These are phyloP conservation scores for Clonostachys byssicola DNA, from an alignment of 2,329 filamentous ascomycete species.

Conservation along the genomic window DNA sequence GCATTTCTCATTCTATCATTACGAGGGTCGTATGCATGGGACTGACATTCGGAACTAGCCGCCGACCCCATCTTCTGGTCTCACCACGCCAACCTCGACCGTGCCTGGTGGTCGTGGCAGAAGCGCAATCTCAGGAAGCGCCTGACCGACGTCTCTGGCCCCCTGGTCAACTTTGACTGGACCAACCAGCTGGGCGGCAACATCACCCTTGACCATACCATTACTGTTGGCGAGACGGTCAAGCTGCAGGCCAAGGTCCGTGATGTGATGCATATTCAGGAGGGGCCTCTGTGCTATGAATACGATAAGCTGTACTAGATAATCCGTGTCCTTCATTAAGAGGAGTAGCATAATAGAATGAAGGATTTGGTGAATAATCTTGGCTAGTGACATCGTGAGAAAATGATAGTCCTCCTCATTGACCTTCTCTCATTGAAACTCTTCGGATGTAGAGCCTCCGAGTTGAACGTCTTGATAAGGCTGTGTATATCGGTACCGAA, in stretches of 20 bases:
- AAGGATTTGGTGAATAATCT: too few relatives aligned
- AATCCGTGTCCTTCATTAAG: too few relatives aligned
- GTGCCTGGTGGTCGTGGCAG: slow-evolving; percentile 12
- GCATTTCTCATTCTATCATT: background rate
- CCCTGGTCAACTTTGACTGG: background rate
- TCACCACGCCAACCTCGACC: slow-evolving; percentile 11
- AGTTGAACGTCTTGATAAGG: too few relatives aligned
- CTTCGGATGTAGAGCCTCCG: too few relatives aligned
- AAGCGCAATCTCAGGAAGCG: slow-evolving; percentile 2
- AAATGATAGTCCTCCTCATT: too few relatives aligned
- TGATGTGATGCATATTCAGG: background rate
- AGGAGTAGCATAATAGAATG: too few relatives aligned
- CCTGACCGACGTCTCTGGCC: background rate
- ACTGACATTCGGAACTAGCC: background rate
- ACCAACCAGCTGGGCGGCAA: background rate
- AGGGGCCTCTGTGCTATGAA: too few relatives aligned
- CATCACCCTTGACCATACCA: background rate
- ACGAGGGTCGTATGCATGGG: slow-evolving; percentile 2
- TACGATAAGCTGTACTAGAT: too few relatives aligned
- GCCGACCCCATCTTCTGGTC: slow-evolving; percentile 12
- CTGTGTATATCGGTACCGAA: too few relatives aligned
- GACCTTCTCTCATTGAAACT: too few relatives aligned
- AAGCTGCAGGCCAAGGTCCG: background rate
- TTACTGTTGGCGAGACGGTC: slow-evolving; percentile 1
- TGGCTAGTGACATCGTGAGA: too few relatives aligned